Conservation (phyloP, 805 yeast species). For the Candida maesae region DNA sequence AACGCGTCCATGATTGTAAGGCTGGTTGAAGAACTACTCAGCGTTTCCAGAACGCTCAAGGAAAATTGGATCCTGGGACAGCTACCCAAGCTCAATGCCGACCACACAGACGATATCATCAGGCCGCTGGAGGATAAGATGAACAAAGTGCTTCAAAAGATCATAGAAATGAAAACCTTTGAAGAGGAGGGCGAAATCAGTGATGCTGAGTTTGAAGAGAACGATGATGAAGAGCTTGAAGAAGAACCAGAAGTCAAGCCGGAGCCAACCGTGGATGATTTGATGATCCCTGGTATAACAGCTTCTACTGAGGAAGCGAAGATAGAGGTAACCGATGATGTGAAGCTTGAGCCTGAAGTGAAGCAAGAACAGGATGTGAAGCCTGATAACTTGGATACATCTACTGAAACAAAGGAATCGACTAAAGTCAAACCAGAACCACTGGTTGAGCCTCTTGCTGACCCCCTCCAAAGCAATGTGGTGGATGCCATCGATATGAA, state of each 20-base stretch:
- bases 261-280: background rate
- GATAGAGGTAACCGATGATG: background rate
- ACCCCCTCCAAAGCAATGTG: background rate
- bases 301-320: too few species aligned
- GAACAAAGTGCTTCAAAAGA: constrained; percentile 9
- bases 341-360: background rate
- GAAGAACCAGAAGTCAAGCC: constrained; percentile 5
- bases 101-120: constrained; percentile 9
- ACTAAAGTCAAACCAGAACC: background rate
- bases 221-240: constrained; percentile 9
- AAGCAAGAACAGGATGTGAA: background rate
- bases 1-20: constrained; percentile 48
- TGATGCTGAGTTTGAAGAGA: constrained; percentile 7
- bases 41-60: constrained; percentile 44
- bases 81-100: constrained; percentile 32
- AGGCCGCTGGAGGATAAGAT: constrained; percentile 7
- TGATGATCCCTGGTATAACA: background rate
- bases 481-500: constrained; percentile 8
- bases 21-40: constrained; percentile 48
- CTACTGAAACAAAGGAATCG: background rate
- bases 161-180: constrained; percentile 8
- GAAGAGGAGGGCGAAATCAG: constrained; percentile 12
- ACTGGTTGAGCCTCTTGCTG: background rate
- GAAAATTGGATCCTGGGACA: constrained; percentile 59
- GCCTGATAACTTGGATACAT: background rate